Conservation (phyloP, 495 filamentous ascomycete genomes). For the Penicillium diatomitis region DNA sequence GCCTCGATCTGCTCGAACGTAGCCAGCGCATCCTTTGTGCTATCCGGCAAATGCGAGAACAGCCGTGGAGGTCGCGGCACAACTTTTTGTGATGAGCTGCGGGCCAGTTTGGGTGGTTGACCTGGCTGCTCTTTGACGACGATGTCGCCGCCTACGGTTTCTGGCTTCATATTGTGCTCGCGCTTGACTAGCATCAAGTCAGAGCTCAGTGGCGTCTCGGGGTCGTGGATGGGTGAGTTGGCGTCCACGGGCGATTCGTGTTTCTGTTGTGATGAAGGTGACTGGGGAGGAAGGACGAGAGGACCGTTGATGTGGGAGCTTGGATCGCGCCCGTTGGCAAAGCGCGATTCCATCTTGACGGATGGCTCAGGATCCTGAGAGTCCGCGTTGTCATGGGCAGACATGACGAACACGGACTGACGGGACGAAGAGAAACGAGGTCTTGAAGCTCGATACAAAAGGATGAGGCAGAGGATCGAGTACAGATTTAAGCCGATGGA, state of each 20-base stretch:
- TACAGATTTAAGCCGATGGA: too few species aligned
- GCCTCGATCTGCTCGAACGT: conserved; percentile 74
- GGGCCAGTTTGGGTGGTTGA: conserved; percentile 62
- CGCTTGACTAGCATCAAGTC: conserved; percentile 14
- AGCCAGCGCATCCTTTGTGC: conserved; percentile 60
- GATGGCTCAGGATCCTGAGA: conserved; percentile 8
- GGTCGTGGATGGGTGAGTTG: not conserved
- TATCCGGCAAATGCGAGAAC: conserved; percentile 61
- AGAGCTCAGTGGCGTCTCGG: not conserved
- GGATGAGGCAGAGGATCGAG: not conserved
- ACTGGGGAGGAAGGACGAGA: conserved; percentile 5
- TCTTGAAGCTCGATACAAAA: not conserved
- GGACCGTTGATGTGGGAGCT: conserved; percentile 9
- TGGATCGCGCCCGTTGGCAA: conserved; percentile 3
- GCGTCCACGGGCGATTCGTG: conserved; percentile 1
- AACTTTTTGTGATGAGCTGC: conserved; percentile 66
- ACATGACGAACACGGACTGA: conserved; percentile 39
- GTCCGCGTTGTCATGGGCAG: conserved; percentile 38
- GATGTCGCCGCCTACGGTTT: conserved; percentile 50
- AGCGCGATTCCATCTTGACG: conserved; percentile 11
- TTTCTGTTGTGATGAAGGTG: conserved; percentile 6
- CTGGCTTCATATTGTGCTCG: conserved; percentile 17
- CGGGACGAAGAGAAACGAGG: conserved; percentile 3
- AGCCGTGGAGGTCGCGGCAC: conserved; percentile 50
- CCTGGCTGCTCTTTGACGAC: conserved; percentile 56